These are phyloP conservation scores for Talaromyces nanjingensis DNA, from an alignment of 495 filamentous ascomycete species.

Conservation along the genomic window DNA sequence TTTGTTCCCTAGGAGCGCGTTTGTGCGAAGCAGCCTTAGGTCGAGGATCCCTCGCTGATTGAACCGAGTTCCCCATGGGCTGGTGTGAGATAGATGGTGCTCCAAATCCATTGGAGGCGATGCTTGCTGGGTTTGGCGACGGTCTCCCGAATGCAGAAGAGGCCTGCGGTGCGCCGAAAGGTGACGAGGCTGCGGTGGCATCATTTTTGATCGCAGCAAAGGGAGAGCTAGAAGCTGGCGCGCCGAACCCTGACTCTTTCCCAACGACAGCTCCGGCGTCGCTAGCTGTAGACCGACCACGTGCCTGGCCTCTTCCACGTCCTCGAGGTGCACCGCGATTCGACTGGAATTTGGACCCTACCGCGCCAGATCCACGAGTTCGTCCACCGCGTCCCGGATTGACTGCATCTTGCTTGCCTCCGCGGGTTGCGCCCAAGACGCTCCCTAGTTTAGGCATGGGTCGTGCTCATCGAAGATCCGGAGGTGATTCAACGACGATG, in stretches of 20 bases:
- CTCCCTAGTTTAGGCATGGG: constrained; percentile 11
- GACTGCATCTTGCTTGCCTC: constrained; percentile 4
- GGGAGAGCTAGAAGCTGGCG: constrained; percentile 17
- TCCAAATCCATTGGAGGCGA: constrained; percentile 8
- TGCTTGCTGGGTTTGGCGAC: neutral
- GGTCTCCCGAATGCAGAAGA: constrained; percentile 10
- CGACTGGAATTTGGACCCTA: neutral
- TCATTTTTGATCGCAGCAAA: constrained; percentile 26
- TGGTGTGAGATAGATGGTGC: constrained; percentile 13
- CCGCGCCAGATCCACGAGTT: neutral
- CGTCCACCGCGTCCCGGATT: constrained; percentile 5
- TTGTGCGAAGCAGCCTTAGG: constrained; percentile 1
- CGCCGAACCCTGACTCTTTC: neutral
- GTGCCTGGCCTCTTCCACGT: constrained; percentile 8
- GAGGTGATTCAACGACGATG: neutral
- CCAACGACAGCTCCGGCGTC: neutral
- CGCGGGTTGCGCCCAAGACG: constrained; percentile 10
- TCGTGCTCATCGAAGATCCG: constrained; percentile 7
- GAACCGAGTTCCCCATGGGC: constrained; percentile 4
- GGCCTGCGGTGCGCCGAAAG: constrained; percentile 15
- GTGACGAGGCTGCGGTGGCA: constrained; percentile 9
- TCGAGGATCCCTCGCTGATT: constrained; percentile 14
- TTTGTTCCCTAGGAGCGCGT: constrained; percentile 7
- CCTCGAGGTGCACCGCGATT: neutral
- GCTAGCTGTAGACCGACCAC: neutral